These are phyloP conservation scores for Orbilia brochopaga DNA, from an alignment of 2,329 filamentous ascomycete genomes.

Conservation along the genomic window DNA sequence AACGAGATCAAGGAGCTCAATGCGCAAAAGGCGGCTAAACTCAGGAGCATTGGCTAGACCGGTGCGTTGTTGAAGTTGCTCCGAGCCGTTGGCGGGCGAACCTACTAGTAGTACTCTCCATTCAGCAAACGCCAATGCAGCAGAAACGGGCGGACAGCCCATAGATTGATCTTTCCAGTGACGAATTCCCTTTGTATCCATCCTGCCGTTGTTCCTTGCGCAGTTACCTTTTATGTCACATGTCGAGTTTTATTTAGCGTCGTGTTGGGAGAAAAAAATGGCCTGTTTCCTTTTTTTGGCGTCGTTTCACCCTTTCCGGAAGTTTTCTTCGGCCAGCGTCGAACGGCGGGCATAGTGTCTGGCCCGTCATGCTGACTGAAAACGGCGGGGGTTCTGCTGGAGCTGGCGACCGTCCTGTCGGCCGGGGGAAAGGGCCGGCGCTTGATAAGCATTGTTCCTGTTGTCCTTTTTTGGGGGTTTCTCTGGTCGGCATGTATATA, in stretches of 20 bases:
- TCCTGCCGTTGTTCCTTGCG: constrained; percentile 11
- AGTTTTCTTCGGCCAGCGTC: constrained; percentile 21
- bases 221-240: constrained; percentile 31
- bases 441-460: constrained; percentile 50
- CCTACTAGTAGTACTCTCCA: constrained; percentile 30
- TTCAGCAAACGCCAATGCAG: constrained; percentile 40
- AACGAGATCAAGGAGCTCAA: constrained; percentile 55
- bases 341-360: constrained; percentile 20
- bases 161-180: constrained; percentile 22
- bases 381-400: constrained; percentile 41
- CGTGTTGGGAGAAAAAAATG: constrained; percentile 39
- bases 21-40: constrained; percentile 54
- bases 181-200: constrained; percentile 42
- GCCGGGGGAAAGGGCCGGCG: constrained; percentile 46
- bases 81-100: constrained; percentile 49
- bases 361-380: constrained; percentile 22
- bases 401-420: constrained; percentile 43
- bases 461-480: constrained; percentile 36
- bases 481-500: constrained; percentile 47
- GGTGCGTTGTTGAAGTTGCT: constrained; percentile 51
- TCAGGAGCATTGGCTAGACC: constrained; percentile 53
- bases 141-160: constrained; percentile 18
- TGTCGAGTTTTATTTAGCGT: constrained; percentile 52
- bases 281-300: constrained; percentile 36
- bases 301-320: constrained; percentile 40